phyloP scores from a whole-genome alignment of 371 early-diverging fungal genomes.

The Dentiscutata heterogama region DNA sequence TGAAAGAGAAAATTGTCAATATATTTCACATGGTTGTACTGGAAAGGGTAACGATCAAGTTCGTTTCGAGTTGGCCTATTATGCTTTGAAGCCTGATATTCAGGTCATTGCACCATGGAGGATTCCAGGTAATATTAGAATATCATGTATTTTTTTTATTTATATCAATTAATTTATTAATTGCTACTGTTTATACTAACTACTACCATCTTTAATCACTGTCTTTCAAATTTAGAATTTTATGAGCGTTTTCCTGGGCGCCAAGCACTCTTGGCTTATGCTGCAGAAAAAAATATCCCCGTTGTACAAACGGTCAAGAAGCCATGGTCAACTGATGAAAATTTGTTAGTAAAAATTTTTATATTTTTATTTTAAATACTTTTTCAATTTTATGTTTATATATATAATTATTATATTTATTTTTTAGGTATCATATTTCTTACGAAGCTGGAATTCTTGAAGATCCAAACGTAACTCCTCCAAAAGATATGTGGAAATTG shows the following conservation, averaged over 20 bases:
- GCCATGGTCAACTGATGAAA: constrained; percentile 99
- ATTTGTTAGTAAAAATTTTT: constrained; percentile 69
- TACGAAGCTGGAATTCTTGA: constrained; percentile 89
- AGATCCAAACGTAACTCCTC: constrained; percentile 94
- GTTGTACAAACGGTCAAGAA: constrained; percentile 96
- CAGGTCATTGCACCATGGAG: constrained; percentile 98
- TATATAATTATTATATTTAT: neutral
- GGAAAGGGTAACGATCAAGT: constrained; percentile 99
- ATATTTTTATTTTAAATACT: neutral
- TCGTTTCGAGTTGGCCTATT: constrained; percentile 97
- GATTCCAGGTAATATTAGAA: constrained; percentile 74
- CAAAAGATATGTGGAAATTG: constrained; percentile 98
- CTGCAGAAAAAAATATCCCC: constrained; percentile 91
- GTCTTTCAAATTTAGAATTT: constrained; percentile 68
- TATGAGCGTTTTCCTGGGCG: constrained; percentile 96
- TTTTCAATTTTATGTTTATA: neutral
- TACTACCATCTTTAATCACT: neutral
- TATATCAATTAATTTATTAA: neutral
- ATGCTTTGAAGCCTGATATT: constrained; percentile 92
- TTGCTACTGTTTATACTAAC: constrained; percentile 13
- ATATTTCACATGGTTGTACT: constrained; percentile 97
- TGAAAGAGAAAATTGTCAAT: constrained; percentile 88
- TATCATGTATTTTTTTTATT: constrained; percentile 5
- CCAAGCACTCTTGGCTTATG: constrained; percentile 91
- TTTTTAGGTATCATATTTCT: constrained; percentile 16